A percentile compares a stretch with the other conserved stretches of the same genome.
phyloP scores from a whole-genome alignment of 2,329 filamentous ascomycete species.

The Monosporascus sp. region DNA sequence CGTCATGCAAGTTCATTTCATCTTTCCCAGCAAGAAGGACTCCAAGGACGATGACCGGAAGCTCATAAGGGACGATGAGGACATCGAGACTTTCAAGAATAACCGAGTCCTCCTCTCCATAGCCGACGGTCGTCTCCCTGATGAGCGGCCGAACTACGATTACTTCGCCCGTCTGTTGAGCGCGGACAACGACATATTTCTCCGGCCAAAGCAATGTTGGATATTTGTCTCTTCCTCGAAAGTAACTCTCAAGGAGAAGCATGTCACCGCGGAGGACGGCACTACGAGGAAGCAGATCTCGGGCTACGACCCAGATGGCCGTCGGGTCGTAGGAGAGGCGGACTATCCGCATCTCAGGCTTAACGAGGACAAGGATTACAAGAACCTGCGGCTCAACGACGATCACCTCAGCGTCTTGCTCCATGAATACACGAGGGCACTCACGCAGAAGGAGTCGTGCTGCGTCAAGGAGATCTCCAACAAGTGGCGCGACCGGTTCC shows the following conservation, averaged over 20 bases:
- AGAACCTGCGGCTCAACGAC: constrained; percentile 43
- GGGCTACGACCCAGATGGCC: constrained; percentile 18
- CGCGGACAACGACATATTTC: constrained; percentile 46
- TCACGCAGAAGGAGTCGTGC: constrained; percentile 51
- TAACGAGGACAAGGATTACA: constrained; percentile 44
- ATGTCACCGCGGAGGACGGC: constrained; percentile 20
- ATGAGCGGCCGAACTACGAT: constrained; percentile 56
- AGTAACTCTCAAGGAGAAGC: constrained; percentile 44
- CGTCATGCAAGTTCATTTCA: constrained; percentile 47
- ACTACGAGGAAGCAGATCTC: constrained; percentile 20
- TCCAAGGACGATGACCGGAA: constrained; percentile 46
- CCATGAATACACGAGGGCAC: constrained; percentile 52
- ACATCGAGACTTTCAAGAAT: constrained; percentile 55
- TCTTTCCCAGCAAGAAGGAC: constrained; percentile 48
- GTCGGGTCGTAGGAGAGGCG: constrained; percentile 18
- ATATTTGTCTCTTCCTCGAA: constrained; percentile 51
- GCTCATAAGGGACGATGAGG: constrained; percentile 29
- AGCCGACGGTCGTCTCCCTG: constrained; percentile 50
- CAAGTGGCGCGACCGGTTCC: constrained; percentile 55
- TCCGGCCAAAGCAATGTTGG: constrained; percentile 54
- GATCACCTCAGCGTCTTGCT: constrained; percentile 43
- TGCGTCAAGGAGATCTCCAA: constrained; percentile 47
- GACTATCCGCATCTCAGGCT: constrained; percentile 52
- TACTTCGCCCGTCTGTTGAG: constrained; percentile 53
- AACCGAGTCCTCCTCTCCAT: constrained; percentile 59